Base-by-base conservation (phyloP, 352 stramenopile genomes). In the Phytophthora lateralis region DNA sequence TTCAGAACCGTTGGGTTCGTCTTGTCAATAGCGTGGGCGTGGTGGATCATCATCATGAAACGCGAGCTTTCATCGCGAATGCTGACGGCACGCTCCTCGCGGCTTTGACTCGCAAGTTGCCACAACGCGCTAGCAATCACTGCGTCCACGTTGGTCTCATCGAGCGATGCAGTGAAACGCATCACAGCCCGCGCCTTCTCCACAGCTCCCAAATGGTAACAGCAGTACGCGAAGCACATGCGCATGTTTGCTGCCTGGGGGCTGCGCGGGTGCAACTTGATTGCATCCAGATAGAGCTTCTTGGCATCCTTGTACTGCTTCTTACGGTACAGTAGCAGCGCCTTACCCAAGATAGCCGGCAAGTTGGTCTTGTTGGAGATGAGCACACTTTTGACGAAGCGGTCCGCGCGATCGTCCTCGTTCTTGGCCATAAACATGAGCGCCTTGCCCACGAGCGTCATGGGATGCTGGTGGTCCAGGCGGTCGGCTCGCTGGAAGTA, bases 181-280 rank as follows among this genome's bases (percentile, higher is more conserved):
- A 96, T 94, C 17, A 95, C 86, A 0, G 75, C 78, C 27, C 85
- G 84, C 27, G 88, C 86, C 63, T 96, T 96, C 51, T 95, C 88
- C 50, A 93, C 70, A 24, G 95, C 90, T 41, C 96, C 96, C 42
- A 98, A 81, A 57, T 96, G 88, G 64, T 98, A 98, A 60, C 91
- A 99, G 54, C 95, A 98, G 66, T 98, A 96, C 6, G 95, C 96
- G 74, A 98, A 98, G 63, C 92, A 97, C 68, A 99, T 98, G 54
- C 97, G 88, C 71, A 98, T 96, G 10, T 88, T 80, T 8, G 94
- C 90, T 21, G 86, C 88, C 58, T 95, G 85, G n/a, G 91, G 89
- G 41, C 88, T 97, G 42, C 83, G 73, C 15, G 97, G 96, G 61
- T 98, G 97, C 38, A 98, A 63, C 60, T 91, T 92, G 57, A 99